phyloP scores from a whole-genome alignment of 2,329 filamentous ascomycete genomes.

The Cryphonectria carpinicola region DNA sequence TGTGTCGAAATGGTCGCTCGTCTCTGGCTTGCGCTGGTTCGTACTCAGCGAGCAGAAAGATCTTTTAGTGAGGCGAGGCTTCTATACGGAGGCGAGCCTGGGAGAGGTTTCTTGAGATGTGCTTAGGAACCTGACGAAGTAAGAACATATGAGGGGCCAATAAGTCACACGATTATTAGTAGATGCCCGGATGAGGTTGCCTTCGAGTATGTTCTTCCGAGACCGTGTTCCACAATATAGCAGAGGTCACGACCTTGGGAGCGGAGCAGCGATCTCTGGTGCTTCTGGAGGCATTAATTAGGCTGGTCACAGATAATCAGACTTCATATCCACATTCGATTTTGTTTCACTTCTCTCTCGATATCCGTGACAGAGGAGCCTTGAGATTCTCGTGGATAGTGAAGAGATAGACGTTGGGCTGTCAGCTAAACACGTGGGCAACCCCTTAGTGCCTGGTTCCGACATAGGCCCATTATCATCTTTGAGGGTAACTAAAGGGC shows the following conservation, averaged over 20 bases:
- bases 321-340: neutral
- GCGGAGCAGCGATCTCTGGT: neutral
- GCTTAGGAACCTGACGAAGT: neutral
- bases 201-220: neutral
- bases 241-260: neutral
- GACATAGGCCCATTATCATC: neutral
- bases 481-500: neutral
- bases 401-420: neutral
- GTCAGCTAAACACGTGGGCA: neutral
- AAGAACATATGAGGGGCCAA: neutral
- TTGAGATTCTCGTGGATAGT: neutral
- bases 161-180: fast-evolving
- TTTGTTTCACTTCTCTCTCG: neutral
- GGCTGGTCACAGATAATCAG: neutral
- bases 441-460: neutral
- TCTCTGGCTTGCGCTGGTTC: neutral
- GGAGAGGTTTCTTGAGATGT: neutral
- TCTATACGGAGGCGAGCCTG: neutral
- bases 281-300: neutral
- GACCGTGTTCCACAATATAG: neutral
- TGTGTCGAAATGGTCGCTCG: neutral
- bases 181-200: neutral
- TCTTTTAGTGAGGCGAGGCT: neutral
- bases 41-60: neutral
- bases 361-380: neutral